A percentile compares a stretch with the other conserved stretches of the same genome.
phyloP scores from a whole-genome alignment of 768 basidiomycete genomes.

The Epithele typhae region DNA sequence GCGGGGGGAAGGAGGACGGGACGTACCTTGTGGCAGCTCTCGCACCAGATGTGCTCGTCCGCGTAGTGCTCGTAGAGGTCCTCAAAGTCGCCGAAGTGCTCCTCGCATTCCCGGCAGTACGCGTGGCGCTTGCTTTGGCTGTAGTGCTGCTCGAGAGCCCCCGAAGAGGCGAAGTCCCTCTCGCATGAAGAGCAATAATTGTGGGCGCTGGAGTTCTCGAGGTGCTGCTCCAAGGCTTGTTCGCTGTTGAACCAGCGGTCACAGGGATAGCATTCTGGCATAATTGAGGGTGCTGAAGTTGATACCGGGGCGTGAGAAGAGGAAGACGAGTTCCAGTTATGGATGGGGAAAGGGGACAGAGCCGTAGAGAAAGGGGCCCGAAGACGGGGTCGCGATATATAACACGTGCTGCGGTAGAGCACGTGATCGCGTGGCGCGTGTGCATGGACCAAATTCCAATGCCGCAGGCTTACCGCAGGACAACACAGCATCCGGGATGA shows the following conservation, averaged over 20 bases:
- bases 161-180: constrained; percentile 37
- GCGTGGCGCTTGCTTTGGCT: constrained; percentile 43
- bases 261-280: constrained; percentile 25
- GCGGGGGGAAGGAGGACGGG: background rate
- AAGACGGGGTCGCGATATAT: no score
- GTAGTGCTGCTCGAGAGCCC: constrained; percentile 45
- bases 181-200: constrained; percentile 43
- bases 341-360: no score
- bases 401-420: no score
- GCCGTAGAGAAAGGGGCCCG: no score
- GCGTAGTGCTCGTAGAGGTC: constrained; percentile 39
- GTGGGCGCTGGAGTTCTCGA: constrained; percentile 30
- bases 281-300: background rate
- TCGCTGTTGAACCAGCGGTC: constrained; percentile 19
- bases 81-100: constrained; percentile 38
- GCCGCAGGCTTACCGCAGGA: no score
- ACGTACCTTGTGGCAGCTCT: constrained; percentile 28
- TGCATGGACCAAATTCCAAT: no score
- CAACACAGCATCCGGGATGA: no score
- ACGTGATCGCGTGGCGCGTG: no score
- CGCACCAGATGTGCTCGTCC: constrained; percentile 40
- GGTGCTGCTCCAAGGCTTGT: constrained; percentile 26
- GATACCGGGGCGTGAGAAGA: background rate
- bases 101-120: constrained; percentile 50
- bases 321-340: background rate